Percentiles rank a stretch among this genome's conserved stretches.
Evolutionary conservation across 1,284 basidiomycete species (phyloP).

Genomic region (Erythrobasidium hasegawianum): DNA sequence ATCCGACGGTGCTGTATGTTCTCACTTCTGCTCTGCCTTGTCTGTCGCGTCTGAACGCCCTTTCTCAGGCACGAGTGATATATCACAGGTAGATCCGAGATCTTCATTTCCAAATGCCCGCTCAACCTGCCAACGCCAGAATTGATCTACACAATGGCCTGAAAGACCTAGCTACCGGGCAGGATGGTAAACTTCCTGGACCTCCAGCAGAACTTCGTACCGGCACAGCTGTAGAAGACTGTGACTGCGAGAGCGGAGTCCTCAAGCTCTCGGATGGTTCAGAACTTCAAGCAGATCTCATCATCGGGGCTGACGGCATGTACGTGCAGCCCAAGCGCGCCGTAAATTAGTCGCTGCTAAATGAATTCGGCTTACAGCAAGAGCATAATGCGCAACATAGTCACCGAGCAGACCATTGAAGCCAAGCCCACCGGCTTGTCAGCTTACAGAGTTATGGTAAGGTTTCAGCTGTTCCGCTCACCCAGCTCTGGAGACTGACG

Average conservation of each 20-base stretch:
- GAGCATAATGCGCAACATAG: too few relatives aligned
- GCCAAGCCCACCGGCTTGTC: not conserved
- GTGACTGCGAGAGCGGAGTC: conserved; percentile 24
- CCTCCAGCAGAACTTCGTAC: conserved; percentile 18
- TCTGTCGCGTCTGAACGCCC: too few relatives aligned
- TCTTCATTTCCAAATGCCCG: too few relatives aligned
- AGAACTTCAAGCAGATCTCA: conserved; percentile 41
- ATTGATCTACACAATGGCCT: conserved; percentile 47
- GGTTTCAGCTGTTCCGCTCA: too few relatives aligned
- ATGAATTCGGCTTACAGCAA: too few relatives aligned
- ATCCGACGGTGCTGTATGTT: too few relatives aligned
- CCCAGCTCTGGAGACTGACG: too few relatives aligned
- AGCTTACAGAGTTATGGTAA: not conserved
- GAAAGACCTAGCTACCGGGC: conserved; percentile 39
- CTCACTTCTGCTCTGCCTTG: too few relatives aligned
- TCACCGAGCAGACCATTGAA: not conserved
- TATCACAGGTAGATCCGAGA: too few relatives aligned
- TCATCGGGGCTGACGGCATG: conserved; percentile 48
- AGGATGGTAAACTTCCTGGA: conserved; percentile 11
- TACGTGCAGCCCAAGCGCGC: too few relatives aligned
- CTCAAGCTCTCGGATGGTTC: conserved; percentile 43
- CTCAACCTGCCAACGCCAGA: conserved; percentile 9
- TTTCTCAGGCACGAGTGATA: too few relatives aligned
- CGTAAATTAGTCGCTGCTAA: too few relatives aligned
- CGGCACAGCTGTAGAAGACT: not conserved